A percentile compares a stretch with the other conserved stretches of the same genome.
These are phyloP conservation scores for Candida dubliniensis DNA, from an alignment of 1,139 yeast species.

Conservation along the genomic window DNA sequence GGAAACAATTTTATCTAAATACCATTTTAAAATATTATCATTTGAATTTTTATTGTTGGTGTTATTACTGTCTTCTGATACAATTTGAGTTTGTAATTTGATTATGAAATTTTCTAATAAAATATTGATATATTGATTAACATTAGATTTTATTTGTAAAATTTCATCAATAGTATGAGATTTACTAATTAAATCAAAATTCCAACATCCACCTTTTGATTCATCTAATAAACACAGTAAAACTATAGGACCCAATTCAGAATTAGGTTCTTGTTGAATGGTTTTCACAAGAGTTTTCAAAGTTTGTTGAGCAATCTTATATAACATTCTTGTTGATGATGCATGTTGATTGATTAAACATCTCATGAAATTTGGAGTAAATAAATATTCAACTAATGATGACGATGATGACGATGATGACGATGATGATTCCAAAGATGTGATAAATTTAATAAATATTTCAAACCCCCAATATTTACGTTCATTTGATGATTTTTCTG, in stretches of 20 bases:
- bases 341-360: slow-evolving; percentile 77
- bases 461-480: slow-evolving; percentile 87
- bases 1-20: slow-evolving; percentile 63
- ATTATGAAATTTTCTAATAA: slow-evolving; percentile 18
- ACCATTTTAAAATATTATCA: slow-evolving; percentile 60
- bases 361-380: slow-evolving; percentile 73
- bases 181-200: slow-evolving; percentile 78
- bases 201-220: slow-evolving; percentile 58
- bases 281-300: slow-evolving; percentile 44
- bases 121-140: slow-evolving; percentile 4
- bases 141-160: slow-evolving; percentile 26
- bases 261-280: slow-evolving; percentile 29
- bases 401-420: background rate
- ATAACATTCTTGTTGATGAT: slow-evolving; percentile 62
- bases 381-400: slow-evolving; percentile 36
- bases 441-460: slow-evolving; percentile 55
- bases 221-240: slow-evolving; percentile 51
- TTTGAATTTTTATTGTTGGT: slow-evolving; percentile 20
- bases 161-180: slow-evolving; percentile 65
- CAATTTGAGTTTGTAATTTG: slow-evolving; percentile 25
- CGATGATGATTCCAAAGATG: slow-evolving; percentile 6
- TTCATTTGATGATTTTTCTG: slow-evolving; percentile 77
- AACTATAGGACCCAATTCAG: slow-evolving; percentile 48
- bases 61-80: slow-evolving; percentile 13
- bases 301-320: slow-evolving; percentile 62